phyloP scores from a whole-genome alignment of 306 rosid species.

The Vigna hirtella region DNA sequence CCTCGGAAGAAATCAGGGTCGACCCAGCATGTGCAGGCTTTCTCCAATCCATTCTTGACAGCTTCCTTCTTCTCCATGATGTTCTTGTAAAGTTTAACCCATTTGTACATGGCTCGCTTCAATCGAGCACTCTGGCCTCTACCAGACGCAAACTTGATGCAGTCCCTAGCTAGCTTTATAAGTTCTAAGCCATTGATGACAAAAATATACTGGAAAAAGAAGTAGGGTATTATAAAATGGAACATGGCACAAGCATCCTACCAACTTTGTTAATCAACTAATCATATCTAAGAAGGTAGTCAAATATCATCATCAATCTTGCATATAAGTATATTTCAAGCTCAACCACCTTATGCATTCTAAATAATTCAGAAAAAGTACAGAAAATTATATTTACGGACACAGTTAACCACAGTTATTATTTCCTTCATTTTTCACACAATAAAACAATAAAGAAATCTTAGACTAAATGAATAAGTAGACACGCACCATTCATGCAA shows the following conservation, averaged over 20 bases:
- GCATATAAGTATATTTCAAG: slow-evolving; percentile 18
- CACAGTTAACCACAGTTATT: slow-evolving; percentile 5
- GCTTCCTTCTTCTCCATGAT: slow-evolving; percentile 48
- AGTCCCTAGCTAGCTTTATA: slow-evolving; percentile 66
- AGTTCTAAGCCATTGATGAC: slow-evolving; percentile 75
- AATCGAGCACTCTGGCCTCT: slow-evolving; percentile 73
- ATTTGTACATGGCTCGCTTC: slow-evolving; percentile 55
- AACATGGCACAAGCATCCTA: slow-evolving; percentile 19
- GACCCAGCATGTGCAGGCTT: slow-evolving; percentile 52
- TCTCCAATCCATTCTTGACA: slow-evolving; percentile 50
- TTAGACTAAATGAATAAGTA: background rate
- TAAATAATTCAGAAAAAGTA: slow-evolving; percentile 21
- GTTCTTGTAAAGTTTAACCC: slow-evolving; percentile 52
- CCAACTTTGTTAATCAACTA: slow-evolving; percentile 1
- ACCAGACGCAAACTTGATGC: slow-evolving; percentile 62
- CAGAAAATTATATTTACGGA: slow-evolving; percentile 5
- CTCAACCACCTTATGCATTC: slow-evolving; percentile 12
- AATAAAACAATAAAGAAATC: slow-evolving; percentile 22
- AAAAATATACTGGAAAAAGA: slow-evolving; percentile 67
- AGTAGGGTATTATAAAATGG: slow-evolving; percentile 25
- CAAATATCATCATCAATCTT: background rate
- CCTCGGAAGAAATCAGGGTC: slow-evolving; percentile 49
- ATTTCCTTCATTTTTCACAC: slow-evolving; percentile 5
- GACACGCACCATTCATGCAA: background rate
- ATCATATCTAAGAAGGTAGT: slow-evolving; percentile 1